Percentiles rank a stretch among this genome's conserved stretches.
Conservation (phyloP, 2,329 filamentous ascomycete genomes). For the Fusarium succisae region DNA sequence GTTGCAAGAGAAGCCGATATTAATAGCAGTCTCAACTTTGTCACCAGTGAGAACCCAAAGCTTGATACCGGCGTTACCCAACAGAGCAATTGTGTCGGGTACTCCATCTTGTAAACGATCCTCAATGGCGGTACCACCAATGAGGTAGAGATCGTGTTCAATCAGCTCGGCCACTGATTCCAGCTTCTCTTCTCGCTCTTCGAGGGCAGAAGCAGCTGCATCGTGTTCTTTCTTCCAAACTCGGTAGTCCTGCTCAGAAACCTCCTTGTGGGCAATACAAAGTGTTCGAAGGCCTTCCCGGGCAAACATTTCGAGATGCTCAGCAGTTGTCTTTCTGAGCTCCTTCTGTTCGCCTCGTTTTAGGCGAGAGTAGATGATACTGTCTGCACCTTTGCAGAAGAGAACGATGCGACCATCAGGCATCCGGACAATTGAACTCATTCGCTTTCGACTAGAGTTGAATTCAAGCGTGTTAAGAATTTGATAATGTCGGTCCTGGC, state of each 20-base stretch:
- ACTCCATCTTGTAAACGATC: constrained; percentile 97
- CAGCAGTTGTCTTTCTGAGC: constrained; percentile 83
- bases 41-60: constrained; percentile 98
- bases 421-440: constrained; percentile 97
- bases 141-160: constrained; percentile 85
- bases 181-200: constrained; percentile 90
- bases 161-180: constrained; percentile 90
- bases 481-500: constrained; percentile 83
- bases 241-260: constrained; percentile 84
- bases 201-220: constrained; percentile 81
- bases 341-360: constrained; percentile 86
- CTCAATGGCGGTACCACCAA: constrained; percentile 97
- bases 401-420: constrained; percentile 88
- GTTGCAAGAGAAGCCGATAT: constrained; percentile 99
- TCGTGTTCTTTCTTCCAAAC: constrained; percentile 90
- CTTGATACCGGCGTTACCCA: constrained; percentile 95
- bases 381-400: constrained; percentile 98
- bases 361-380: constrained; percentile 93
- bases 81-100: constrained; percentile 90
- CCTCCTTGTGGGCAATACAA: constrained; percentile 86
- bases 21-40: constrained; percentile 99
- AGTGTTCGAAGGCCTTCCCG: constrained; percentile 93
- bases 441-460: constrained; percentile 94
- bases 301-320: constrained; percentile 97
- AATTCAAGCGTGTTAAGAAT: constrained; percentile 97